Conservation (phyloP, 495 filamentous ascomycete species). For the Recurvomyces mirabilis region DNA sequence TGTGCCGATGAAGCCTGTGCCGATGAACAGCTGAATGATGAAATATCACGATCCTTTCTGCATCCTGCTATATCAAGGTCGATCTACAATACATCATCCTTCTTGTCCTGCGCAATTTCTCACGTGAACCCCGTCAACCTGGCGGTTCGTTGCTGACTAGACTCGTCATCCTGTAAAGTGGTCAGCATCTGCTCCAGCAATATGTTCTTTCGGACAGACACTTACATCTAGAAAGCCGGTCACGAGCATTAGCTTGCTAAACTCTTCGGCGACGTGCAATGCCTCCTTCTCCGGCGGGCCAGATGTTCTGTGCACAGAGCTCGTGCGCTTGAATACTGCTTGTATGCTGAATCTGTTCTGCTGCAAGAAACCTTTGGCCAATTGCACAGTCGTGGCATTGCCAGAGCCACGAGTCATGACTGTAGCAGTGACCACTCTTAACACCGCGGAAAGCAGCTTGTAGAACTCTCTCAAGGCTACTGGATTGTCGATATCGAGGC, state of each 20-base stretch:
- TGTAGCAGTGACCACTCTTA: slow-evolving; percentile 68
- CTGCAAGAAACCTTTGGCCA: slow-evolving; percentile 61
- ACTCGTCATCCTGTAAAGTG: slow-evolving; percentile 16
- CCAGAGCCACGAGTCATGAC: slow-evolving; percentile 68
- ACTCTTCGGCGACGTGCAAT: slow-evolving; percentile 50
- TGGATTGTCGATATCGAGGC: slow-evolving; percentile 60
- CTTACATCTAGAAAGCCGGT: slow-evolving; percentile 54
- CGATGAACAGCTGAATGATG: too few relatives aligned
- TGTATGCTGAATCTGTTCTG: slow-evolving; percentile 72
- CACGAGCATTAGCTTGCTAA: slow-evolving; percentile 45
- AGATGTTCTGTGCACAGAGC: slow-evolving; percentile 27
- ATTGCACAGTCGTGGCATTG: slow-evolving; percentile 63
- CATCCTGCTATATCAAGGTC: too few relatives aligned
- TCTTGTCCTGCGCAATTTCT: too few relatives aligned
- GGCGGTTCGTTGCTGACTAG: slow-evolving; percentile 4
- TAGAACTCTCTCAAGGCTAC: slow-evolving; percentile 71
- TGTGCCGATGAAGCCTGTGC: too few relatives aligned
- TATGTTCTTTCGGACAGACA: not conserved
- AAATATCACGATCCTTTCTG: too few relatives aligned
- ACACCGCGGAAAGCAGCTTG: slow-evolving; percentile 63
- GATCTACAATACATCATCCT: too few relatives aligned
- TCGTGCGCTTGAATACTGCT: slow-evolving; percentile 74
- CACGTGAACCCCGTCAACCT: slow-evolving; percentile 14
- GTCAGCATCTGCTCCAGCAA: slow-evolving; percentile 1
- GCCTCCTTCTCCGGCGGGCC: slow-evolving; percentile 21